These are phyloP conservation scores for Artemisia annua DNA, from an alignment of 129 eudicot genomes.

Conservation along the genomic window DNA sequence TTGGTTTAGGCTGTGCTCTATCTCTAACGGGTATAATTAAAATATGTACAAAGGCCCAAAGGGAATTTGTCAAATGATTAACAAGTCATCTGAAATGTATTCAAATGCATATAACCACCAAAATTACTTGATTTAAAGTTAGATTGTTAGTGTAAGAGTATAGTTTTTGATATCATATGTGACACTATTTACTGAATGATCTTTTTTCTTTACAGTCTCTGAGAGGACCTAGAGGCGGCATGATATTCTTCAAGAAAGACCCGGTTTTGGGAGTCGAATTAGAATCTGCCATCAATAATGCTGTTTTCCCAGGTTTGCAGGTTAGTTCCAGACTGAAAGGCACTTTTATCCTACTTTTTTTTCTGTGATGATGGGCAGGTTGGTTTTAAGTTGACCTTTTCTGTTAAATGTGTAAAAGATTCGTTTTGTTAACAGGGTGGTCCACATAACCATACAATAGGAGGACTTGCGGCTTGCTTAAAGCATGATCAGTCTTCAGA, in stretches of 20 bases:
- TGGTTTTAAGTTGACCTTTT: not conserved
- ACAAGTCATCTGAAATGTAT: no score
- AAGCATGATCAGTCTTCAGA: slow-evolving; percentile 93
- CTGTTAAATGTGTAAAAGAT: not conserved
- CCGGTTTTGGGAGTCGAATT: slow-evolving; percentile 82
- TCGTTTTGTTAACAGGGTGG: slow-evolving; percentile 69
- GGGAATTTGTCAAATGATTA: no score
- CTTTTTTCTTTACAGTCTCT: slow-evolving; percentile 61
- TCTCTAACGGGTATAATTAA: not conserved
- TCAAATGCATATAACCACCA: no score
- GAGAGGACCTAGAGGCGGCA: slow-evolving; percentile 98
- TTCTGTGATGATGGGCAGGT: not conserved
- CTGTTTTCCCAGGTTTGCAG: slow-evolving; percentile 99
- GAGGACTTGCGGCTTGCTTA: slow-evolving; percentile 89
- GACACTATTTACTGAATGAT: no score
- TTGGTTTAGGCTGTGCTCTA: no score
- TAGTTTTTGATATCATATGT: no score
- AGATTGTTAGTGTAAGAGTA: no score
- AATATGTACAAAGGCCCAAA: no score
- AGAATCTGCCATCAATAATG: slow-evolving; percentile 96
- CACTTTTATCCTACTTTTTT: not conserved
- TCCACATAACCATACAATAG: slow-evolving; percentile 95
- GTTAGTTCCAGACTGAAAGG: slow-evolving; percentile 30
- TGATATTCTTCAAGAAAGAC: slow-evolving; percentile 91
- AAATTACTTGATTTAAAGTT: no score